Base-by-base conservation (phyloP, 768 basidiomycete genomes). In the Psilocybe tampanensis region DNA sequence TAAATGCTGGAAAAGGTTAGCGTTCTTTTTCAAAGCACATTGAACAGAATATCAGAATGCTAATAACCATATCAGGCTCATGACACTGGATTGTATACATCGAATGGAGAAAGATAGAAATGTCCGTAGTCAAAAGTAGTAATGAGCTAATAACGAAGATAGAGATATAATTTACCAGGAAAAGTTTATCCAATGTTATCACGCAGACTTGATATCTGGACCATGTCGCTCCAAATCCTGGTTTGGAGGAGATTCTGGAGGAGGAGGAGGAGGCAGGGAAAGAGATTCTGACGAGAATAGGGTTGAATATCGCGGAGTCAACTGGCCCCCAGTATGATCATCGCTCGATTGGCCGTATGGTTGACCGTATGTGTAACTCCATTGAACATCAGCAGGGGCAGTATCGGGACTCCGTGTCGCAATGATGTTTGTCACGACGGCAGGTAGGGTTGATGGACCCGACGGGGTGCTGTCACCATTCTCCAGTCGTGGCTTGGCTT, bases 401-500 rank as follows among this genome's bases (percentile, higher is more conserved):
- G 71, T 65, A 57, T 72, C 72, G 49, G 55, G 70, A 60, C 29
- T 48, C 47, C 60, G 64, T 56, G 64, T 54, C 51, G 64, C 52
- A 47, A 61, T 58, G 34, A 59, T 65, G 34, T 68, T 67, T 29
- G 65, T 54, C 53, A 66, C 51, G 32, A 54, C 49, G 44, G 69
- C 53, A 26, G 70, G 52, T 22, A 71, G 55, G 45, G 68, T 54
- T 41, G 68, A 60, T 57, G 60, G 55, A 24, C 29, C 62, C 50
- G 54, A 59, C 41, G 56, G 45, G 18, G 55, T 53, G 43, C 26
- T 53, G 26, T 55, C 51, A 29, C 61, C 61, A 48, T 59, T 71
- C 44, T 72, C 60, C 56, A 71, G 66, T 18, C 70, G 74, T 52
- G 76, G 59, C 54, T 75, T 81, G 26, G 71, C 69, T 70, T 92